Percentiles rank a stretch among this genome's conserved stretches.
Conservation (phyloP, 2,329 filamentous ascomycete species). For the Cryphonectria nitschkei region DNA sequence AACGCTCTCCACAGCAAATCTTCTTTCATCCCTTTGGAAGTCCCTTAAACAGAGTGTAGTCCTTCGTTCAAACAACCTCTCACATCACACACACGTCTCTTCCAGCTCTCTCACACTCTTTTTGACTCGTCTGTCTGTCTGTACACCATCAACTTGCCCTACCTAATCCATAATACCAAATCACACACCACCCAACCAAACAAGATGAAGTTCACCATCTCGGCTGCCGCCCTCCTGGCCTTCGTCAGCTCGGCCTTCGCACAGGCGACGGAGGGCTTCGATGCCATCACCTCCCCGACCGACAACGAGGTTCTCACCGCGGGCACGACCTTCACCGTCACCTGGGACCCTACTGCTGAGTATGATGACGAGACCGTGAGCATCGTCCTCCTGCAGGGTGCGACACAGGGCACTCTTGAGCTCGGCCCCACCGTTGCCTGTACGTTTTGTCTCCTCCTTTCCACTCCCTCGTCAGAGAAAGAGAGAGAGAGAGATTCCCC, state of each 20-base stretch:
- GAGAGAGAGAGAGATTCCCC: background rate
- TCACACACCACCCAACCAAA: constrained; percentile 28
- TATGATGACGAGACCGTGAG: constrained; percentile 48
- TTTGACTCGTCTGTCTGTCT: background rate
- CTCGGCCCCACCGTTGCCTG: constrained; percentile 10
- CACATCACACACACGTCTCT: too few relatives aligned
- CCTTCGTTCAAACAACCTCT: constrained; percentile 16
- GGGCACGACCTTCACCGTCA: constrained; percentile 54
- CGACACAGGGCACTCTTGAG: constrained; percentile 45
- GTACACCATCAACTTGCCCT: background rate
- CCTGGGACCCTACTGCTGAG: constrained; percentile 50
- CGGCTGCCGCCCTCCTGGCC: constrained; percentile 55
- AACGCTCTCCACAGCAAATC: constrained; percentile 11
- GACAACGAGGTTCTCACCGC: constrained; percentile 49
- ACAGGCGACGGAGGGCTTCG: constrained; percentile 57
- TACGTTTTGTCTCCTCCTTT: background rate
- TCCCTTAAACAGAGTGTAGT: background rate
- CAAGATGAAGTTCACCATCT: constrained; percentile 60
- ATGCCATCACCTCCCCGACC: constrained; percentile 54
- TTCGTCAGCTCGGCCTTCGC: constrained; percentile 55
- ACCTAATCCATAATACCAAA: constrained; percentile 6
- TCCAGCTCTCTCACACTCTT: background rate
- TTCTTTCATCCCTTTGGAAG: constrained; percentile 13
- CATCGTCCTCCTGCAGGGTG: constrained; percentile 60
- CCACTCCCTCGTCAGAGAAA: too few relatives aligned